Percentiles rank a stretch among this genome's conserved stretches.
These are phyloP conservation scores for Cladosporium sp. DNA, from an alignment of 2,329 filamentous ascomycete genomes.

Conservation along the genomic window DNA sequence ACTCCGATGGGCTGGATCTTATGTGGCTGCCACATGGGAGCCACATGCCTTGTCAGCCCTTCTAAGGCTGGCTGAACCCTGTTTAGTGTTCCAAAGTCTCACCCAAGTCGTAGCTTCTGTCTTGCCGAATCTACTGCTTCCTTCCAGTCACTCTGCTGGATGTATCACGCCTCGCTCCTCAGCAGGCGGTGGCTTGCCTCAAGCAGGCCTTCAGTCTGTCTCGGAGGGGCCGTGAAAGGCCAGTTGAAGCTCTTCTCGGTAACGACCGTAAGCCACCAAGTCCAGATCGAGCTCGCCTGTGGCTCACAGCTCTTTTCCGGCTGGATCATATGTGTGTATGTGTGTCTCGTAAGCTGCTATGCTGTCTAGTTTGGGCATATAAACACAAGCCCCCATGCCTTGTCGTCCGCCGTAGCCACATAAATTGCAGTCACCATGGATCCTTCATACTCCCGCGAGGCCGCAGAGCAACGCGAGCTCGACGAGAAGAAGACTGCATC, in stretches of 20 bases:
- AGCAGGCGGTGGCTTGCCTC: not conserved
- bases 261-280: not conserved
- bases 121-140: not conserved
- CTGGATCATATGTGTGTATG: not conserved
- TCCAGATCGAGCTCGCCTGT: not conserved
- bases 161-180: not conserved
- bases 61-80: not conserved
- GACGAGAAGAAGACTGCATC: constrained; percentile 6
- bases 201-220: not conserved
- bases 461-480: constrained; percentile 9
- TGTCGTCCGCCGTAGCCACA: not conserved
- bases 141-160: not conserved
- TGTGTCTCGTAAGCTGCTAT: not conserved
- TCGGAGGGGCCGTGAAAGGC: not conserved
- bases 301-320: not conserved
- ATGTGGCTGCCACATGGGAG: constrained; percentile 1
- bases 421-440: constrained; percentile 3
- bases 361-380: not conserved
- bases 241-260: not conserved
- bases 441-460: not conserved
- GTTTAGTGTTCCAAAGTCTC: not conserved
- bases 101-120: not conserved
- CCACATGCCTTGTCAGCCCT: not conserved
- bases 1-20: not conserved
- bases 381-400: not conserved